Evolutionary conservation across 1,284 basidiomycete species (phyloP).

Genomic region (Pseudozyma flocculosa): DNA sequence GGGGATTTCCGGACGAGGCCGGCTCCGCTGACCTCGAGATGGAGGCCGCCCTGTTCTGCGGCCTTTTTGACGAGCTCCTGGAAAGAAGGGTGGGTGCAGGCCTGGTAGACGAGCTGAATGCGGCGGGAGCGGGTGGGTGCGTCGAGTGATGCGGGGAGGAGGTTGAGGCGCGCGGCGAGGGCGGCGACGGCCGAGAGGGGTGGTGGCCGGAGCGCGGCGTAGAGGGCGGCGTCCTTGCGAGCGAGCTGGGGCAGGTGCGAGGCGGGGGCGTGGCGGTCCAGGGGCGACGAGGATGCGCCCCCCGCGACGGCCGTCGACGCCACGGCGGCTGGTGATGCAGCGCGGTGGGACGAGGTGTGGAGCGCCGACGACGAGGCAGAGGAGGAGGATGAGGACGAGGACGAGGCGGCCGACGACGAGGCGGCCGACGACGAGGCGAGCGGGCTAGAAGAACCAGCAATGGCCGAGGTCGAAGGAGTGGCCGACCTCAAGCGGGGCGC

Average conservation of each 20-base stretch:
- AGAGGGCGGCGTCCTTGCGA: conserved; percentile 45
- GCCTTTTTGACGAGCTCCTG: conserved; percentile 27
- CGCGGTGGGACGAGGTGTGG: too few species aligned
- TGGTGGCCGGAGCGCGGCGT: conserved; percentile 44
- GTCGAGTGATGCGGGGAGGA: conserved; percentile 25
- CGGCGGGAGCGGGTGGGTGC: conserved; percentile 29
- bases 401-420: too few species aligned
- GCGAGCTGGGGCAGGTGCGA: conserved; percentile 45
- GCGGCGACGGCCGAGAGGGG: conserved; percentile 41
- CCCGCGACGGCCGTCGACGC: not conserved
- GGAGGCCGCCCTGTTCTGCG: conserved; percentile 11
- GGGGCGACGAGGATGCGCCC: not conserved
- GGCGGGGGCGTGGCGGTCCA: conserved; percentile 13
- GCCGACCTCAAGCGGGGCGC: not conserved
- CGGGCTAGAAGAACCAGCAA: too few species aligned
- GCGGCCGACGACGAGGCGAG: too few species aligned
- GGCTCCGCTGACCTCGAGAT: conserved; percentile 11
- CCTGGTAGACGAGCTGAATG: conserved; percentile 39
- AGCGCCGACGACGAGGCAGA: not conserved
- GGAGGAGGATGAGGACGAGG: not conserved
- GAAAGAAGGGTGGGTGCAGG: conserved; percentile 51
- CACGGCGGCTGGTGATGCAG: not conserved
- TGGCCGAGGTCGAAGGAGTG: not conserved
- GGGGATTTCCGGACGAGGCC: conserved; percentile 18
- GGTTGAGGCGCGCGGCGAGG: conserved; percentile 42